Base-by-base conservation (phyloP, 768 basidiomycete species). In the Amanita exitialis region DNA sequence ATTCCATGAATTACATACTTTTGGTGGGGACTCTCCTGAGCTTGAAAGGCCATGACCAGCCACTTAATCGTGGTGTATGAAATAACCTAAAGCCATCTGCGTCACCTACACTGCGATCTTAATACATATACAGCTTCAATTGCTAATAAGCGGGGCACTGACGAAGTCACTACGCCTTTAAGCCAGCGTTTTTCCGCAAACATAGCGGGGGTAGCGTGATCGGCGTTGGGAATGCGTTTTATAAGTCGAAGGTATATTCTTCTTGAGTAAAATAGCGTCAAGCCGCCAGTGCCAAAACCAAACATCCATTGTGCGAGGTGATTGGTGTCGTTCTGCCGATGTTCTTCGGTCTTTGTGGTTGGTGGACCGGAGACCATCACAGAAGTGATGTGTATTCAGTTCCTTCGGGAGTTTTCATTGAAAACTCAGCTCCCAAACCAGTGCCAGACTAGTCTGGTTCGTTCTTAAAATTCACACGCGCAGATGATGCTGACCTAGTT, bases 141-240 rank as follows among this genome's bases (percentile, higher is more conserved):
- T 47, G 18, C 20, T 16, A 9, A 16, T 48, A 23, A 28, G 6
- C 4, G 23, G 16, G 16, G 30, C 32, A 61, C 74, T 56, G 58
- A 87, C 90, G 76, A 82, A 2, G 90, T 91, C 25, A 93, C 92
- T 4, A 80, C 67, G 3, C 93, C 94, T 37, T 47, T 38, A 36
- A 53, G 47, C 43, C 21, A 25, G 21, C 36, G 35, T 25, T 25
- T 46, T 27, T 53, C 39, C 10, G 7, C 64, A 39, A 92, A 65
- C 37, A 80, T 64, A 46, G 77, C 68, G 0, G 83, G 82, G 0
- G 84, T 84, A 30, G 94, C 69, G 75, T 81, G 88, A 16, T 86
- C 83, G 25, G 74, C 73, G 54, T 77, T 86, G 34, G 62, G 67
- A 28, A 91, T 74, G 13, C 92, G 70, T 47, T 70, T 72, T 30